Evolutionary conservation across 1,284 basidiomycete species (phyloP).

Genomic region (Spongispora temasekensis): DNA sequence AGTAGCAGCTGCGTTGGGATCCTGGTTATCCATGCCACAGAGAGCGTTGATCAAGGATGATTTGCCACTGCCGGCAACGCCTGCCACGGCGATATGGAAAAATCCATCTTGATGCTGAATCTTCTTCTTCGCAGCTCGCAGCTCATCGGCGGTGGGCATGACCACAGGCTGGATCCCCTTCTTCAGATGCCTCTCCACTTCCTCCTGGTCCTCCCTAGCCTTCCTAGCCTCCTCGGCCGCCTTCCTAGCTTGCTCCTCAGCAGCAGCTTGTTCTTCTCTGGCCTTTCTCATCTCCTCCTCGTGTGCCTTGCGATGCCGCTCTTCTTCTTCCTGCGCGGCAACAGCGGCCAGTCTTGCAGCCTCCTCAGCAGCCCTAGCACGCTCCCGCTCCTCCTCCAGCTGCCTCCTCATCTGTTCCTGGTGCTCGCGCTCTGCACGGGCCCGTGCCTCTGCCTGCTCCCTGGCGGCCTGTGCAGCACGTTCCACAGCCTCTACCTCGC

Average conservation of each 20-base stretch:
- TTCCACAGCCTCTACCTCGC: conserved; percentile 21
- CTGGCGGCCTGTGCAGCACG: conserved; percentile 23
- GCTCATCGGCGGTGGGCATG: conserved; percentile 29
- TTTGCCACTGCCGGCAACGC: conserved; percentile 39
- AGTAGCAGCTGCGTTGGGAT: conserved; percentile 30
- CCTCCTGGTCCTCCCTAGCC: conserved; percentile 21
- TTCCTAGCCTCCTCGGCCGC: conserved; percentile 28
- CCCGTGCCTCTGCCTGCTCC: conserved; percentile 27
- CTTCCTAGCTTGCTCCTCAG: conserved; percentile 24
- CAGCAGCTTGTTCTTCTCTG: conserved; percentile 21
- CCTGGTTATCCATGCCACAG: conserved; percentile 30
- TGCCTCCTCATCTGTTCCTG: conserved; percentile 23
- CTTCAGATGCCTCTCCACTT: conserved; percentile 23
- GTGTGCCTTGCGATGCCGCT: conserved; percentile 19
- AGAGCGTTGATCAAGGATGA: conserved; percentile 39
- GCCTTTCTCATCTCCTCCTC: conserved; percentile 26
- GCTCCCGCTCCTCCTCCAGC: conserved; percentile 23
- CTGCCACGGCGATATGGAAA: conserved; percentile 37
- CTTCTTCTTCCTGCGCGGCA: conserved; percentile 28
- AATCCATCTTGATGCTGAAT: conserved; percentile 29
- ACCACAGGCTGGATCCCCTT: conserved; percentile 34
- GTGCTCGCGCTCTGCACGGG: conserved; percentile 26
- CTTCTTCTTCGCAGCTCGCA: conserved; percentile 22
- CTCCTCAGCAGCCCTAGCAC: conserved; percentile 19
- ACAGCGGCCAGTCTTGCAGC: conserved; percentile 28